Base-by-base conservation (phyloP, 306 rosid genomes). In the Acacia acuminata region DNA sequence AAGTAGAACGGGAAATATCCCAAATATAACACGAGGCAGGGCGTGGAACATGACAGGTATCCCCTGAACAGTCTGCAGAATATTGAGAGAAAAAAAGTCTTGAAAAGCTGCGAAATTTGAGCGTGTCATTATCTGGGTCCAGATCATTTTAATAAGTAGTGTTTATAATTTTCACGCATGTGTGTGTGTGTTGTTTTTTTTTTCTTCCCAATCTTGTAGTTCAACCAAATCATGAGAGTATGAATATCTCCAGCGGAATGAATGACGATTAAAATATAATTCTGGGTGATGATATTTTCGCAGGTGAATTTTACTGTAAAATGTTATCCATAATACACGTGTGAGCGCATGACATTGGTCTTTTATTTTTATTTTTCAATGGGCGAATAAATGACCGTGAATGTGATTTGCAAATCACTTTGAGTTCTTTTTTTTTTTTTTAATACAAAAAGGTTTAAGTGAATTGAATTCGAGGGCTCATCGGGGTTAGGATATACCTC, bases 171-270 rank as follows among this genome's bases (percentile, higher is more conserved):
- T 77, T 32, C 48, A 81, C 75, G 79, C 68, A 61, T 61, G 58
- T 25, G 63, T 47, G 69, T 30, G 32, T 30, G 32, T 30, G 32
- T 30, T 67, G 81, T 73, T 84, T 84, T 42, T 10, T 32, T 78
- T n/a, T n/a, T n/a, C n/a, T 77, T 84, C 68, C 15, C 84, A 71
- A 82, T 38, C 81, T 76, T 20, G 85, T 79, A 65, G 90, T 56
- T 84, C 82, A 87, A 80, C 75, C 55, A 75, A 20, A 15, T 43
- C n/a, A 30, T 16, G n/a, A 36, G 13, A 67, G 13, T 27, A 27
- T 13, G 42, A 38, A 38, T 38, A 24, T 78, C 53, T 56, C 24
- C 7, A 77, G n/a, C n/a, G 6, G n/a, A 16, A 50, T 27, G n/a
- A 44, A 25, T 64, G 12, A 8, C 9, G 4, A 55, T 64, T 16